Evolutionary conservation across 2,329 filamentous ascomycete species (phyloP), one percentile per base, ranked within the genome.

Genomic region (Trichoderma atroviride): DNA sequence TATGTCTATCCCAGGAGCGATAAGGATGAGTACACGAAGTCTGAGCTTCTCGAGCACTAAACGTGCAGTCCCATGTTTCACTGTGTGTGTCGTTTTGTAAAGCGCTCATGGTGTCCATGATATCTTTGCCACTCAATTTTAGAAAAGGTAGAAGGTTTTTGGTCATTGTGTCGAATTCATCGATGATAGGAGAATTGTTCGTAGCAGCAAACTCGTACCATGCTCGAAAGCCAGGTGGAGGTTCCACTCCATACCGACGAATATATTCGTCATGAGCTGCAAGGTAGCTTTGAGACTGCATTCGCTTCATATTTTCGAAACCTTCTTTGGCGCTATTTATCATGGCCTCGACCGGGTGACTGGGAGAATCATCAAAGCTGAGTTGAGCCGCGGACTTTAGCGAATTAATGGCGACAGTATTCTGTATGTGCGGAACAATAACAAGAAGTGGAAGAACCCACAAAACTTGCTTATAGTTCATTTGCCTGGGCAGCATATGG

Each of bases 191-290:
- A 0, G 92, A 91, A 27, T 85, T 78, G 55, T 80, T 79, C 11
- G 85, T 81, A 70, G 84, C 85, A 9, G 92, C 91, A 75, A 92
- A 94, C 37, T 90, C 84, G 76, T 89, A 94, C 92, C 92, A 96
- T 71, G 88, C 88, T 75, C 94, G 91, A 74, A 95, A 96, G 71
- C 91, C 86, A 2, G 89, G 90, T 13, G 92, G 92, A n/a, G 92
- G 92, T 19, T 92, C 85, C 11, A 88, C 86, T 74, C 91, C 70
- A 71, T 85, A 79, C 11, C 83, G 80, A 29, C 80, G 78, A 19
- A 75, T 78, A 72, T 85, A 85, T 72, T 84, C 82, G 1, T 74
- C 71, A 0, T 81, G 79, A 0, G 83, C 83, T 0, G 74, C 78
- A 1, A 71, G 22, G n/a, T 77, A 79, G 0, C 70, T 81, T 14